Conservation (phyloP, 2,329 filamentous ascomycete species). For the Aschersonia sp. region DNA sequence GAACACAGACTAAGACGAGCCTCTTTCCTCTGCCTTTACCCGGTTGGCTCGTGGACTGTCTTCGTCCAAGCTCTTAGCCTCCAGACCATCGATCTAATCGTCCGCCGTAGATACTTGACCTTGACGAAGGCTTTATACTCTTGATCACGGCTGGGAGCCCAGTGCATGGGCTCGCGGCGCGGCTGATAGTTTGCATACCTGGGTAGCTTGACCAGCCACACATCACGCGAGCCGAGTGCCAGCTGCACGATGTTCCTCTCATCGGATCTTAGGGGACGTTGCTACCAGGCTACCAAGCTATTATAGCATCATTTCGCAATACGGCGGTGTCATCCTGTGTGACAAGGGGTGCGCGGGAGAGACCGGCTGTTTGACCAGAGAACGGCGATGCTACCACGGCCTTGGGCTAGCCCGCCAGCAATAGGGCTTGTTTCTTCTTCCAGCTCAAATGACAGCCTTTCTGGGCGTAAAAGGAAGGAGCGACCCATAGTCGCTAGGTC, state of each 20-base stretch:
- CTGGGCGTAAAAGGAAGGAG: not conserved
- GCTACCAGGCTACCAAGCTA: not conserved
- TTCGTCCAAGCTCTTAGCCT: no score
- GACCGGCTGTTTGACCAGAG: not conserved
- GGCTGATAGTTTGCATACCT: not conserved
- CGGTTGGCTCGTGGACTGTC: not conserved
- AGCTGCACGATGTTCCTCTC: not conserved
- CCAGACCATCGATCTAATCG: not conserved
- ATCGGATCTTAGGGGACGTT: not conserved
- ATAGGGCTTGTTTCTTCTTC: not conserved
- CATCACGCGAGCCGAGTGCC: not conserved
- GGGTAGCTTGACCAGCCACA: not conserved
- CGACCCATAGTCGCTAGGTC: not conserved
- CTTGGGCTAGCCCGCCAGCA: not conserved
- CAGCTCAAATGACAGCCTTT: not conserved
- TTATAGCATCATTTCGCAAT: not conserved
- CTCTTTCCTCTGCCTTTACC: not conserved
- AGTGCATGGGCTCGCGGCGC: not conserved
- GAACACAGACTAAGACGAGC: not conserved
- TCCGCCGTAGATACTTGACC: not conserved
- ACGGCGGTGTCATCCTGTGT: not conserved
- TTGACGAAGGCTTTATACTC: not conserved
- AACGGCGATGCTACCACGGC: not conserved
- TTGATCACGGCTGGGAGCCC: not conserved
- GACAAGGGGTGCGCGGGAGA: not conserved